Base-by-base conservation (phyloP, 768 basidiomycete species). In the Arthromyces matolae region DNA sequence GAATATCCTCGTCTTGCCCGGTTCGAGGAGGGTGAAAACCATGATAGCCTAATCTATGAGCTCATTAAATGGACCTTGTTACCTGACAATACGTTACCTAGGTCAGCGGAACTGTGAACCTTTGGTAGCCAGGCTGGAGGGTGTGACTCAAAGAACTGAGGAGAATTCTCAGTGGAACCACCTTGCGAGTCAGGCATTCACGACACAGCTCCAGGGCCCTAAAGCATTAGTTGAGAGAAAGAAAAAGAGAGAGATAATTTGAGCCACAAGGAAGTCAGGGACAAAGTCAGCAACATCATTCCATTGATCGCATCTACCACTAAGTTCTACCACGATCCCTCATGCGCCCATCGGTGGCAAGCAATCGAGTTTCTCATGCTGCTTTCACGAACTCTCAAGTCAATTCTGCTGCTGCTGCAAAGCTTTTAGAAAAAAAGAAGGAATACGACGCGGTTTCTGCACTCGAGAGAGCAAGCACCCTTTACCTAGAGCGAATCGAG, bases 21-120 rank as follows among this genome's bases (percentile, higher is more conserved):
- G 83, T 79, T 32, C 77, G 75, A 5, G 90, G 87, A 35, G 90
- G 90, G 60, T 83, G 74, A 56, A 86, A 90, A 9, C 87, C 86
- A 46, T 77, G 71, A 61, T 85, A 89, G 14, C 89, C 89, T 92
- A 37, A 18, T 35, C n/a, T 31, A 3, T 51, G 16, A 52, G 44
- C 41, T 18, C 37, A 20, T 36, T 14, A 32, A 13, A 18, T 42
- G 34, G 8, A 35, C n/a, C 40, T 34, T 5, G 18, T 27, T 34
- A 10, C 32, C 32, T 16, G 31, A 9, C 24, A 14, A 14, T 14
- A 33, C 27, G 22, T 29, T 33, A 81, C 89, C 89, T 42, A 91
- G 70, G 64, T 90, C 88, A 22, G 83, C 86, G 28, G 77, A 70
- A 9, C 61, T 66, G 66, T 89, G 87, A 1, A 79, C 70, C 51